A percentile compares a stretch with the other conserved stretches of the same genome.
phyloP scores from a whole-genome alignment of 495 filamentous ascomycete species.

The Copromyces sp. region DNA sequence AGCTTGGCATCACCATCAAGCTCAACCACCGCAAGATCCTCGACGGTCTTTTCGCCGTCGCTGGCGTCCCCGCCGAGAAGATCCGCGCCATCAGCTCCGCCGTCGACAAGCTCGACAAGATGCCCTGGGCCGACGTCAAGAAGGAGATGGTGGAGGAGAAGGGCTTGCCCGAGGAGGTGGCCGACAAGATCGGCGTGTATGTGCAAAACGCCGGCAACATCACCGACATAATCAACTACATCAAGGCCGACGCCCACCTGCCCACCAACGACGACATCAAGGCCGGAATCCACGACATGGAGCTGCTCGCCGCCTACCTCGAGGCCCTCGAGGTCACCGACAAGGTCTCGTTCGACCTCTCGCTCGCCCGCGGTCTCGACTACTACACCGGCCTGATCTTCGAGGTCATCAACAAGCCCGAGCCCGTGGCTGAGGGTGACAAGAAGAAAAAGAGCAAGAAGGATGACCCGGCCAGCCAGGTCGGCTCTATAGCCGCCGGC shows the following conservation, averaged over 20 bases:
- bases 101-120: constrained; percentile 93
- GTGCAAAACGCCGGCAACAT: constrained; percentile 54
- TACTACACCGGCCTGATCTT: constrained; percentile 95
- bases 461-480: constrained; percentile 2
- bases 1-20: constrained; percentile 68
- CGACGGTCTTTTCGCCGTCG: constrained; percentile 84
- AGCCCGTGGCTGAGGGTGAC: not conserved
- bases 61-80: constrained; percentile 78
- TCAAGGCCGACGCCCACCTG: constrained; percentile 53
- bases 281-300: constrained; percentile 73
- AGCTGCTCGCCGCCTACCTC: constrained; percentile 69
- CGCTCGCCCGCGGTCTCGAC: constrained; percentile 75
- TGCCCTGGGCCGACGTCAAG: constrained; percentile 79
- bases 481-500: constrained; percentile 75
- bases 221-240: constrained; percentile 55
- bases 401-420: constrained; percentile 52
- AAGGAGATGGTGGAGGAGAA: constrained; percentile 93
- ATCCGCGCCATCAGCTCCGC: constrained; percentile 79
- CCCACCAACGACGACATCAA: constrained; percentile 60
- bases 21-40: constrained; percentile 93
- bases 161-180: constrained; percentile 59
- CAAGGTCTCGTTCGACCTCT: constrained; percentile 70
- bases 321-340: constrained; percentile 62
- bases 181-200: constrained; percentile 79
- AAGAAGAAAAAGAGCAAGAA: constrained; percentile 1